Conservation (phyloP, 2,329 filamentous ascomycete species). For the Aspergillus costaricaensis region DNA sequence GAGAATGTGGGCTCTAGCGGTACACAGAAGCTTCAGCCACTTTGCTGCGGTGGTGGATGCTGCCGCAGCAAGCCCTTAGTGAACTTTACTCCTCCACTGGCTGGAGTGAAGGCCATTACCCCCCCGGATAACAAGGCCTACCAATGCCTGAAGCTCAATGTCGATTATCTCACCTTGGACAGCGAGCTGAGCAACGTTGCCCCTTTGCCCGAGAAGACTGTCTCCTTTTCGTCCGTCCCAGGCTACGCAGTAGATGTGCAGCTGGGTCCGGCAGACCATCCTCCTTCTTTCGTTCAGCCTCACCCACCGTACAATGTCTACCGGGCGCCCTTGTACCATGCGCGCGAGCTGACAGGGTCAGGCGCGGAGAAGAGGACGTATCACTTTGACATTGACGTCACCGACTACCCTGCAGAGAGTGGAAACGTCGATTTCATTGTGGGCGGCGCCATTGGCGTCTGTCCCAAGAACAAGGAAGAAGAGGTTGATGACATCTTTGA, state of each 20-base stretch:
- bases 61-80: conserved; percentile 61
- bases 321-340: conserved; percentile 80
- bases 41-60: conserved; percentile 66
- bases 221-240: conserved; percentile 59
- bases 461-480: conserved; percentile 76
- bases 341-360: conserved; percentile 80
- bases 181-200: conserved; percentile 70
- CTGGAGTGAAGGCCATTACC: conserved; percentile 51
- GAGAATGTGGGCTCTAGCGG: conserved; percentile 55
- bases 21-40: conserved; percentile 62
- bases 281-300: conserved; percentile 87
- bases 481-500: conserved; percentile 84
- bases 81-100: conserved; percentile 42
- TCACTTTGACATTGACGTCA: conserved; percentile 96
- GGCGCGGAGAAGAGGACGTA: conserved; percentile 96
- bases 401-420: conserved; percentile 82
- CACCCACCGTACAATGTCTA: conserved; percentile 92
- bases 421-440: conserved; percentile 90
- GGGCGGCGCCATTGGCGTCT: conserved; percentile 90
- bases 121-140: conserved; percentile 83
- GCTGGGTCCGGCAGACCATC: conserved; percentile 57
- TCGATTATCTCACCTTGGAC: conserved; percentile 70
- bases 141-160: conserved; percentile 72
- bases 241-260: conserved; percentile 36
- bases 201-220: conserved; percentile 72